Evolutionary conservation across 352 stramenopile genomes (phyloP).

Genomic region (Blastocystis sp.): DNA sequence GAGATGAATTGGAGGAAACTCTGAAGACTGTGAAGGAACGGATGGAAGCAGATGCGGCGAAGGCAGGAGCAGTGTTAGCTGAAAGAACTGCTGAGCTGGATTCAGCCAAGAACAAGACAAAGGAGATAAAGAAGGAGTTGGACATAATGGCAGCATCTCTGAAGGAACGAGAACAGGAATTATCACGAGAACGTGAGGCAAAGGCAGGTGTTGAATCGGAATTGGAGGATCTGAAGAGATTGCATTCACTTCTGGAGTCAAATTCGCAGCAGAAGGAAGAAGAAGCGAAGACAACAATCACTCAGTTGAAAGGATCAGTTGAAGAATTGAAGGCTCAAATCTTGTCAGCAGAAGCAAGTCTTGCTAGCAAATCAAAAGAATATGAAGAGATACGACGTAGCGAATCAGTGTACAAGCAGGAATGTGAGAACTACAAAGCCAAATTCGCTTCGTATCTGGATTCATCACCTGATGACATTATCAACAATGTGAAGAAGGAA

Average conservation of each 20-base stretch:
- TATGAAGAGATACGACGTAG: neutral
- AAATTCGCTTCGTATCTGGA: conserved; percentile 42
- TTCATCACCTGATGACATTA: conserved; percentile 44
- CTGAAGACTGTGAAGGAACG: neutral
- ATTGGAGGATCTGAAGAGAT: neutral
- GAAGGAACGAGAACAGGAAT: neutral
- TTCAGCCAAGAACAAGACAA: neutral
- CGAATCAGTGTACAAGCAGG: conserved; percentile 21
- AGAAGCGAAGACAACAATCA: neutral
- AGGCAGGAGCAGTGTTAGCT: neutral
- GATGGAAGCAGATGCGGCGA: neutral
- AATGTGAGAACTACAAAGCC: conserved; percentile 21
- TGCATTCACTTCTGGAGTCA: neutral
- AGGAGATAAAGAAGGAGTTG: conserved; percentile 29
- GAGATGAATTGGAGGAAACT: neutral
- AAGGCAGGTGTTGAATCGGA: neutral
- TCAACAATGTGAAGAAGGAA: conserved; percentile 27
- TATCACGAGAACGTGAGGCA: neutral
- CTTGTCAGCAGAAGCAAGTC: neutral
- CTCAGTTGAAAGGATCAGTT: neutral
- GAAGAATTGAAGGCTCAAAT: neutral
- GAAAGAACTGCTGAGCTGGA: neutral
- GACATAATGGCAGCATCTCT: neutral
- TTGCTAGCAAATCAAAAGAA: neutral
- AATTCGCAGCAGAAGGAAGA: neutral